These are phyloP conservation scores for Elsinoe batatas DNA, from an alignment of 2,329 filamentous ascomycete species.

Conservation along the genomic window DNA sequence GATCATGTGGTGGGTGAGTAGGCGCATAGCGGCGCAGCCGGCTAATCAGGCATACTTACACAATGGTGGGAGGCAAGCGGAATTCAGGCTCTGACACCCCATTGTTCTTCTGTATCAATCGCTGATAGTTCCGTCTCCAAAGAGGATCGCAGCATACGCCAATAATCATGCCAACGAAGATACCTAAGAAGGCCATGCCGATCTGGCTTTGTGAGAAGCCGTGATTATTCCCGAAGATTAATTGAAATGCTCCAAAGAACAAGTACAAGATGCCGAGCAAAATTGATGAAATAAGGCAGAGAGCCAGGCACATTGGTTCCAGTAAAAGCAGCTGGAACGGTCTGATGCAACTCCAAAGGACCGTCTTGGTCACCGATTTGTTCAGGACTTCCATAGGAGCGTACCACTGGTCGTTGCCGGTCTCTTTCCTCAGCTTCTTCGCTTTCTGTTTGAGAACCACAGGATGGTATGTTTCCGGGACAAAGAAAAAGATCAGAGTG, in stretches of 20 bases:
- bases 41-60: constrained; percentile 19
- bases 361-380: constrained; percentile 51
- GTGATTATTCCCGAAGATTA: constrained; percentile 67
- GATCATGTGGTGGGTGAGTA: not conserved
- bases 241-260: constrained; percentile 79
- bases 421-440: constrained; percentile 56
- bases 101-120: constrained; percentile 46
- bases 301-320: constrained; percentile 75
- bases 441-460: constrained; percentile 67
- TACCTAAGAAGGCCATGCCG: constrained; percentile 67
- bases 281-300: constrained; percentile 75
- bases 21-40: not conserved
- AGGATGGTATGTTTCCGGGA: constrained; percentile 77
- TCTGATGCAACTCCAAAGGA: constrained; percentile 45
- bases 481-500: constrained; percentile 55
- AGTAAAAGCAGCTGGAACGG: constrained; percentile 70
- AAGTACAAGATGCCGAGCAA: constrained; percentile 82
- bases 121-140: constrained; percentile 49
- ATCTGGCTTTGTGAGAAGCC: constrained; percentile 69
- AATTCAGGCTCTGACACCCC: constrained; percentile 74
- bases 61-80: constrained; percentile 58
- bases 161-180: constrained; percentile 57
- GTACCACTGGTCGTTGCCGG: constrained; percentile 65
- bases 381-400: constrained; percentile 66
- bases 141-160: constrained; percentile 55